phyloP scores from a whole-genome alignment of 371 early-diverging fungal species.

The Ordospora colligata region DNA sequence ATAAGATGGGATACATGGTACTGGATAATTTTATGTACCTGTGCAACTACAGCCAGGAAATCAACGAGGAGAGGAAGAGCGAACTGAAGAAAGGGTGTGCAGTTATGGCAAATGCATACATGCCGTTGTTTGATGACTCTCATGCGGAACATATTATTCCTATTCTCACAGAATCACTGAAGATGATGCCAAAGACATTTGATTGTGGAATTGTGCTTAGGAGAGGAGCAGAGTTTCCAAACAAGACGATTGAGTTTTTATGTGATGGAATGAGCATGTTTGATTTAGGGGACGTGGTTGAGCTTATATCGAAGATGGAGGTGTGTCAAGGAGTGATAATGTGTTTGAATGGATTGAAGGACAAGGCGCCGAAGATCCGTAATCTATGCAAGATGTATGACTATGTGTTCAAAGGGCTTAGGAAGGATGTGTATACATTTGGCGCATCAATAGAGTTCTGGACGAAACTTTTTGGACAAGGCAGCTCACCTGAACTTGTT shows the following conservation, averaged over 20 bases:
- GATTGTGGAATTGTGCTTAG: constrained; percentile 36
- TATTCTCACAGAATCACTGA: constrained; percentile 44
- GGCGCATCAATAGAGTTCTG: constrained; percentile 44
- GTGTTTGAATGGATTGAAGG: constrained; percentile 17
- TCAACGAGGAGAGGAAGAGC: constrained; percentile 57
- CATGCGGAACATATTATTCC: constrained; percentile 29
- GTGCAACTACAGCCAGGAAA: constrained; percentile 50
- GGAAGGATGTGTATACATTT: constrained; percentile 24
- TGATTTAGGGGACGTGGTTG: constrained; percentile 17
- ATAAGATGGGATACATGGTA: constrained; percentile 37
- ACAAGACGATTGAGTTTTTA: constrained; percentile 40
- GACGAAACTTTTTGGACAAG: constrained; percentile 28
- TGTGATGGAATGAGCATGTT: constrained; percentile 23
- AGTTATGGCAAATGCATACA: constrained; percentile 31
- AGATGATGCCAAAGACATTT: constrained; percentile 40
- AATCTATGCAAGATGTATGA: constrained; percentile 33
- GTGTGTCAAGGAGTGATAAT: constrained; percentile 18
- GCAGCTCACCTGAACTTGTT: constrained; percentile 7
- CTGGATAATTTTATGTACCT: constrained; percentile 52
- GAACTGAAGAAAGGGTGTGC: constrained; percentile 56
- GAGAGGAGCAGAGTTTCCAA: constrained; percentile 18
- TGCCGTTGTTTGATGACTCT: constrained; percentile 22
- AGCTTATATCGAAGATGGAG: constrained; percentile 9
- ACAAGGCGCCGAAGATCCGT: background rate
- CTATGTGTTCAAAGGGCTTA: constrained; percentile 42